Evolutionary conservation across 345 rosid genomes (phyloP).

Genomic region (Pistacia integerrima): DNA sequence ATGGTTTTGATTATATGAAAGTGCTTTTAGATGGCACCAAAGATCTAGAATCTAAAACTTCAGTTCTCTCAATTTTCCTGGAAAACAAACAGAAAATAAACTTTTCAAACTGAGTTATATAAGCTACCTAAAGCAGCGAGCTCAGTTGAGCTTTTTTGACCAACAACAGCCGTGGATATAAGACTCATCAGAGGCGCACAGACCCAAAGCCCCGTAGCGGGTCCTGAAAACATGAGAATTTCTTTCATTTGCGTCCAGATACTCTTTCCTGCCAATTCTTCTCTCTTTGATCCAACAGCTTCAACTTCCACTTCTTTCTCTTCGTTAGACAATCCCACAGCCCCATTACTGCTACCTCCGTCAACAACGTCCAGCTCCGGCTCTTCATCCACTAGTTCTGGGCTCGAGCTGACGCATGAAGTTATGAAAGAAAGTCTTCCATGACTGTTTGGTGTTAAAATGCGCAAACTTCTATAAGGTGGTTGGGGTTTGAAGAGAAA

Average conservation of each 20-base stretch:
- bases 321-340: not conserved
- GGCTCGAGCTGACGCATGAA: conserved; percentile 13
- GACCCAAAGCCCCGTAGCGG: conserved; percentile 58
- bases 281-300: conserved; percentile 1
- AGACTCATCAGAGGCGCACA: conserved; percentile 62
- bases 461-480: not conserved
- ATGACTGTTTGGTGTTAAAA: not conserved
- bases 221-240: conserved; percentile 52
- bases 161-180: conserved; percentile 48
- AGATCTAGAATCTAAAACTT: not conserved
- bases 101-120: not conserved
- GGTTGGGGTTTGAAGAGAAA: not conserved
- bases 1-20: no score
- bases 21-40: no score
- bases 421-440: not conserved
- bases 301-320: conserved; percentile 13
- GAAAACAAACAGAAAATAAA: not conserved
- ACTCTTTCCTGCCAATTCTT: conserved; percentile 38
- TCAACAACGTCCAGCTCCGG: not conserved
- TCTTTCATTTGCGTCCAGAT: conserved; percentile 55
- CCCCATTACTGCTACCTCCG: not conserved
- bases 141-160: conserved; percentile 57
- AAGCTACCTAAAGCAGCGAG: conserved; percentile 58
- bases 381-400: conserved; percentile 15
- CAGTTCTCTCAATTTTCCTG: not conserved